Conservation (phyloP, 441 rosid species). For the Erodium chrysanthum region DNA sequence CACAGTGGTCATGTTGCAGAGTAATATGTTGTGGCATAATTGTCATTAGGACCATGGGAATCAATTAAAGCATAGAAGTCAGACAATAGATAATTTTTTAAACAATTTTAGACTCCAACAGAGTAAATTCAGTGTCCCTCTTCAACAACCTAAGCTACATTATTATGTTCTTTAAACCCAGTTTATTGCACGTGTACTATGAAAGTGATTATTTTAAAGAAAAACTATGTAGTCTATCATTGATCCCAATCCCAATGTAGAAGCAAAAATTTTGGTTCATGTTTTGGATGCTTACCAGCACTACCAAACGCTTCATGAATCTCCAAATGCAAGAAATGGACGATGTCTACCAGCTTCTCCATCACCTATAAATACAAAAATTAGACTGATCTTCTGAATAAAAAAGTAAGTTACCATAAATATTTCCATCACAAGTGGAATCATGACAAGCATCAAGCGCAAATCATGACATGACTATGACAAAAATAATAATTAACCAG, state of each 20-base stretch:
- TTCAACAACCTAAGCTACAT: background rate
- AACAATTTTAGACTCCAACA: background rate
- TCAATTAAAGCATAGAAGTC: background rate
- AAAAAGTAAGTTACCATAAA: background rate
- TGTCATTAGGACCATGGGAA: background rate
- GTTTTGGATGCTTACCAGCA: conserved; percentile 47
- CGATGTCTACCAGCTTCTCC: conserved; percentile 94
- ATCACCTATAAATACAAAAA: conserved; percentile 51
- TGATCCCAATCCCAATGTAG: background rate
- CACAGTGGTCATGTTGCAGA: background rate
- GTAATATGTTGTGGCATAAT: background rate
- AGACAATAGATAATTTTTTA: background rate
- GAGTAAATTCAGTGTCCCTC: background rate
- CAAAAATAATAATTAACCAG: too few relatives aligned
- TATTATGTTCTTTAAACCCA: background rate
- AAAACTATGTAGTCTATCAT: background rate
- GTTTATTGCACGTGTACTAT: background rate
- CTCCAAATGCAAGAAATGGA: conserved; percentile 86
- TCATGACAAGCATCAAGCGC: background rate
- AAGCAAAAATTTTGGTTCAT: background rate
- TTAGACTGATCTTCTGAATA: background rate
- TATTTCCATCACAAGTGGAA: background rate
- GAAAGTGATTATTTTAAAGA: background rate
- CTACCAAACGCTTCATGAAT: conserved; percentile 71
- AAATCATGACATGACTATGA: too few relatives aligned